Base-by-base conservation (phyloP, 345 rosid genomes). In the Dovyalis caffra region DNA sequence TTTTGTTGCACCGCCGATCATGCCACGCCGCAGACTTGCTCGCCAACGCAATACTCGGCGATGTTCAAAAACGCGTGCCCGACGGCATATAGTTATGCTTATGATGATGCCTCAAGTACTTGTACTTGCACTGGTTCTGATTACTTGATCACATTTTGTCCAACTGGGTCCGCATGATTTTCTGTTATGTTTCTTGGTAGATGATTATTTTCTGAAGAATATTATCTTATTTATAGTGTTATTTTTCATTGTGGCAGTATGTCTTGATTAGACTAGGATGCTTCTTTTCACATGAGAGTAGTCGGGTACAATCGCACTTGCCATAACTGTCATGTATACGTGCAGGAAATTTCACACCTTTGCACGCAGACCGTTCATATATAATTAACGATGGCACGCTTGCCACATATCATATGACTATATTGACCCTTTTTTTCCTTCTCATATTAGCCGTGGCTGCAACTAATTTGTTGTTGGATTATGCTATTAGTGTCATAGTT, bases 1-100 rank as follows among this genome's bases (percentile, higher is more conserved):
- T 92, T 87, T 49, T 94, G 99, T 37, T 94, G 99, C 74, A 88
- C 95, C 21, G 97, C 86, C 1, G 90, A 86, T 34, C 92, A 92
- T 26, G 76, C 80, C 7, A 91, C 92, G 64, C 97, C 97, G 38
- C 76, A 84, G 32, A 90, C 98, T 1, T 94, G 98, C 82, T 64
- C 88, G 9, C 97, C 98, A 35, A 82, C 97, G 0, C 85, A 82
- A 73, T 92, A 91, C 85, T 92, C 97, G 45, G 79, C 45, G 66
- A n/a, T 90, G 89, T 95, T 95, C 77, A 95, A 95, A 85, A 81
- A 71, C 15, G 97, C 97, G 33, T 92, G 99, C 68, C 97, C 97
- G 10, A 80, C 90, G 10, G 99, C 99, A 9, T 95, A 95, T 20
- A 95, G 97, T 35, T 95, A 95, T 31, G 97, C 99, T 3, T 95